Conservation (phyloP, 2,329 filamentous ascomycete genomes). For the Diaporthe destruens region DNA sequence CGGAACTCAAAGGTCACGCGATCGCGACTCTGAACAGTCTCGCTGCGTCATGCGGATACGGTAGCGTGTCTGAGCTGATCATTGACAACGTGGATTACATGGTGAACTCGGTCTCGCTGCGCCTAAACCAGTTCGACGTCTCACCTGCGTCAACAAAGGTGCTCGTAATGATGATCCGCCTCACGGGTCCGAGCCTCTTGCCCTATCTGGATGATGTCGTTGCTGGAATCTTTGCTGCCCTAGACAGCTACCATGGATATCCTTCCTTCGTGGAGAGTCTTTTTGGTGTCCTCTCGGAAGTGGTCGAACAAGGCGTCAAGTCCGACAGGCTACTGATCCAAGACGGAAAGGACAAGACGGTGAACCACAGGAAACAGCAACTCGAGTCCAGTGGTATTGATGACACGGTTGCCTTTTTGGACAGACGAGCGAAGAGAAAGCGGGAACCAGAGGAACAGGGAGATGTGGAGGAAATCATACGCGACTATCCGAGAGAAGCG, state of each 20-base stretch:
- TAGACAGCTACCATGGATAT: constrained; percentile 98
- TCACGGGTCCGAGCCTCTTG: constrained; percentile 84
- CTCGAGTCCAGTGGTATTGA: constrained; percentile 54
- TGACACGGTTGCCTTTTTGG: constrained; percentile 69
- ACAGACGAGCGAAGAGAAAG: constrained; percentile 68
- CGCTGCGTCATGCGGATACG: constrained; percentile 81
- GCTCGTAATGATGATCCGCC: constrained; percentile 90
- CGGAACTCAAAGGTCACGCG: constrained; percentile 81
- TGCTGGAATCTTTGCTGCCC: constrained; percentile 87
- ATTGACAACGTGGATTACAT: constrained; percentile 96
- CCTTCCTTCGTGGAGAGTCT: constrained; percentile 85
- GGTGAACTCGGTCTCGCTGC: constrained; percentile 89
- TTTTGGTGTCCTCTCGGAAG: constrained; percentile 84
- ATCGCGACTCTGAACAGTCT: constrained; percentile 85
- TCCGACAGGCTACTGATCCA: constrained; percentile 63
- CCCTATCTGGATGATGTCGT: constrained; percentile 94
- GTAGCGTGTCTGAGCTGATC: constrained; percentile 80
- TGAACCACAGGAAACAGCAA: constrained; percentile 58
- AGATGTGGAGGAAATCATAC: constrained; percentile 50
- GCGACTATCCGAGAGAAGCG: constrained; percentile 52
- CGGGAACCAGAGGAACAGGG: constrained; percentile 49
- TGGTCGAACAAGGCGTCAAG: constrained; percentile 85
- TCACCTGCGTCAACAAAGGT: constrained; percentile 93
- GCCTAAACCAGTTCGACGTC: constrained; percentile 91
- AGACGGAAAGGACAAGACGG: constrained; percentile 51